Percentiles rank a stretch among this genome's conserved stretches.
Evolutionary conservation across 2,329 filamentous ascomycete species (phyloP).

Genomic region (Colletotrichum horii): DNA sequence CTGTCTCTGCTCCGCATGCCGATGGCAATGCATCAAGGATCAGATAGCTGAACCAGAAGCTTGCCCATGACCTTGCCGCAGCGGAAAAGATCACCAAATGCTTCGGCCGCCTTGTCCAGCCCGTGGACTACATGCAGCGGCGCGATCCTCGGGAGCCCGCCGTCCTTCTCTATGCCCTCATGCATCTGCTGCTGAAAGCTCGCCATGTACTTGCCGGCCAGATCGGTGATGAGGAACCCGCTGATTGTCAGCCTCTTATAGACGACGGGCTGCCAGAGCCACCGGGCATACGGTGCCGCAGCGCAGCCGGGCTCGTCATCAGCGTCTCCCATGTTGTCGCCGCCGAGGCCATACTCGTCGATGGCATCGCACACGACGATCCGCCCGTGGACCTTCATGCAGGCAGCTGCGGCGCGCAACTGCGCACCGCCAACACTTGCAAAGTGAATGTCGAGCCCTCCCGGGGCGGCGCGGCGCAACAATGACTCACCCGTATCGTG

Average conservation of each 20-base stretch:
- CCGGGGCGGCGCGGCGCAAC: conserved; percentile 68
- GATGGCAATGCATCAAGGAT: background rate
- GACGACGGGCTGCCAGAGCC: background rate
- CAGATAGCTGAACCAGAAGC: background rate
- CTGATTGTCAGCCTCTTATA: background rate
- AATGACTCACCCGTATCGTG: conserved; percentile 44
- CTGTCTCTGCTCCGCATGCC: background rate
- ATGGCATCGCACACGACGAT: background rate
- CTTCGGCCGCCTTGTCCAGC: background rate
- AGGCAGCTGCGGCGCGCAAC: background rate
- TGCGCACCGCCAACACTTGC: conserved; percentile 82
- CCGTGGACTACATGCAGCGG: background rate
- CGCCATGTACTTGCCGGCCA: background rate
- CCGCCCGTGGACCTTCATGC: background rate
- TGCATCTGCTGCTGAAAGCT: background rate
- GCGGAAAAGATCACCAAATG: background rate
- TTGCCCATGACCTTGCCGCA: background rate
- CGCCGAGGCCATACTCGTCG: background rate
- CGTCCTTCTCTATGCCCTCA: background rate
- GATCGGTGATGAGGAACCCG: background rate
- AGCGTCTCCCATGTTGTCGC: background rate
- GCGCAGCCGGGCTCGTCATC: background rate
- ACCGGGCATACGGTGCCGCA: background rate
- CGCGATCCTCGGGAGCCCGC: background rate
- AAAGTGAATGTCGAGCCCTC: conserved; percentile 82